Evolutionary conservation across 75 land plant species (phyloP).

Genomic region (Picea glauca): DNA sequence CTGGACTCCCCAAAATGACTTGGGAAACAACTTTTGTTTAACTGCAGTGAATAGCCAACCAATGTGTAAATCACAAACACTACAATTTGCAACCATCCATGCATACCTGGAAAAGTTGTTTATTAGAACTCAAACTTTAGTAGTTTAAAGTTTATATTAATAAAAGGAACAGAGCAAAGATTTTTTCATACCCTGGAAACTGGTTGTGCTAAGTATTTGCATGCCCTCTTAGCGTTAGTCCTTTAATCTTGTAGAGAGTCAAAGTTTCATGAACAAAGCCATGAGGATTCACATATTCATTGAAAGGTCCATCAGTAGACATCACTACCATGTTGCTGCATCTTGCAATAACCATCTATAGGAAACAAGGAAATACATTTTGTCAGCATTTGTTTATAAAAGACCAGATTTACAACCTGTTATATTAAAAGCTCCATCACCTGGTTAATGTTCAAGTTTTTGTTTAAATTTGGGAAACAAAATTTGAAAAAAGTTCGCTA

Average conservation of each 20-base stretch:
- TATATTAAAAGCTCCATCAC: no score
- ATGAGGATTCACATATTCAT: constrained; percentile 90
- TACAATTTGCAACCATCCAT: constrained; percentile 83
- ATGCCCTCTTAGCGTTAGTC: constrained; percentile 53
- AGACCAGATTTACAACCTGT: no score
- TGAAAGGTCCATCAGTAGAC: constrained; percentile 93
- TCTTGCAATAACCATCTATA: constrained; percentile 44
- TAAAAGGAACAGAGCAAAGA: background rate
- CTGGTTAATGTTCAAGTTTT: no score
- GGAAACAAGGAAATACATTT: no score
- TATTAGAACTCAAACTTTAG: no score
- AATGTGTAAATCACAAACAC: constrained; percentile 66
- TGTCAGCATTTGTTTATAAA: no score
- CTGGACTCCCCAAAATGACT: constrained; percentile 86
- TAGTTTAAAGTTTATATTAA: background rate
- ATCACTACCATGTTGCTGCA: constrained; percentile 96
- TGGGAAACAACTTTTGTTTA: constrained; percentile 55
- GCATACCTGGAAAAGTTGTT: constrained; percentile 61
- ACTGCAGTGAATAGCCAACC: constrained; percentile 93
- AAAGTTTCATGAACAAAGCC: constrained; percentile 93
- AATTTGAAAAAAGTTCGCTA: no score
- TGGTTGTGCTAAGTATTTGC: constrained; percentile 79
- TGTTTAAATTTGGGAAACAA: no score
- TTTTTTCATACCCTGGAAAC: constrained; percentile 87
- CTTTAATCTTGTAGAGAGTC: constrained; percentile 68